phyloP scores from a whole-genome alignment of 225 moss, liverwort and hornwort species.

The Asterella californica region DNA sequence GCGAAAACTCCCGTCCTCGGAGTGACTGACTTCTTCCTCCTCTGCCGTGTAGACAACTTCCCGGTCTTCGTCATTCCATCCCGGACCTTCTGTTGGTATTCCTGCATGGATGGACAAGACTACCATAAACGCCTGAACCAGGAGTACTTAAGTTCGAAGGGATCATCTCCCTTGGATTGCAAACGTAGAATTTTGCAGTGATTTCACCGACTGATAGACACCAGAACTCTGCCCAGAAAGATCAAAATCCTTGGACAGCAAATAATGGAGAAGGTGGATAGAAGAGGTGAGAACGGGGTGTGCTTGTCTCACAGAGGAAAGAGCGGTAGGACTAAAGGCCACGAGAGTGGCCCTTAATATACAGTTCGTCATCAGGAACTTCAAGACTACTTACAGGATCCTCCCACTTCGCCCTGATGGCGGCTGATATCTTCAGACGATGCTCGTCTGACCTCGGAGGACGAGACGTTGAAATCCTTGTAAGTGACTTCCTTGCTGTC shows the following conservation, averaged over 20 bases:
- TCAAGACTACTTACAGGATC: conserved; percentile 72
- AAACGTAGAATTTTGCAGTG: too few relatives aligned
- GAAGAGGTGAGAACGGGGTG: too few relatives aligned
- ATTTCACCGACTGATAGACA: too few relatives aligned
- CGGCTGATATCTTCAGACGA: conserved; percentile 74
- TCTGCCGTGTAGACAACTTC: not conserved
- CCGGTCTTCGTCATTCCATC: conserved; percentile 52
- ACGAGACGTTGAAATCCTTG: conserved; percentile 6
- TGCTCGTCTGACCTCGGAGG: conserved; percentile 48
- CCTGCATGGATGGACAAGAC: conserved; percentile 35
- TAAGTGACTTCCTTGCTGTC: conserved; percentile 16
- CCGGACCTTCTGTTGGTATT: conserved; percentile 63
- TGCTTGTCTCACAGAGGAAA: not conserved
- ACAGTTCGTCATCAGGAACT: not conserved
- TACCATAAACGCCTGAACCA: too few relatives aligned
- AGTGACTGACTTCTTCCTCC: conserved; percentile 19
- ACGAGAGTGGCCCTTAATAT: not conserved
- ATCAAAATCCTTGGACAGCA: not conserved
- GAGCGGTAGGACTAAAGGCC: not conserved
- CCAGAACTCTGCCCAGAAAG: too few relatives aligned
- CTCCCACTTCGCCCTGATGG: conserved; percentile 88
- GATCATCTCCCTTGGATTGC: too few relatives aligned
- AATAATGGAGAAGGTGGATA: not conserved
- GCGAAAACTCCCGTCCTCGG: too few relatives aligned
- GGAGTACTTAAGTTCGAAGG: too few relatives aligned